These are phyloP conservation scores for Aspergillus bertholletiae DNA, from an alignment of 495 filamentous ascomycete genomes.

Conservation along the genomic window DNA sequence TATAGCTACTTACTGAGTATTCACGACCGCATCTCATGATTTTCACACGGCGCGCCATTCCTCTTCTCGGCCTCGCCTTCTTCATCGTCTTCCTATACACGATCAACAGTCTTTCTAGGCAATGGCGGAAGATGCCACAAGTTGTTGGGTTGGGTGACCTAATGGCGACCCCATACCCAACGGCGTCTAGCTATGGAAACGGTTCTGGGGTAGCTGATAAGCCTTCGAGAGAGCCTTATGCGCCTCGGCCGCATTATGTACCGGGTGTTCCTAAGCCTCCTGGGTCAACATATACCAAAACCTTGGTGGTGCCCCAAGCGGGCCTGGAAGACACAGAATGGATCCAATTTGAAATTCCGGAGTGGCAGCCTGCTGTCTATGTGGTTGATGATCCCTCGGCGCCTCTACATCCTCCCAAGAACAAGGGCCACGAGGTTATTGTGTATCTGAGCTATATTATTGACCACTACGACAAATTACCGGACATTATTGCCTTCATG, in stretches of 20 bases:
- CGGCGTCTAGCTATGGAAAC: slow-evolving; percentile 22
- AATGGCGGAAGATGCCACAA: slow-evolving; percentile 35
- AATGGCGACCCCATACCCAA: slow-evolving; percentile 12
- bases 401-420: slow-evolving; percentile 60
- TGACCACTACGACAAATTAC: slow-evolving; percentile 65
- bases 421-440: slow-evolving; percentile 78
- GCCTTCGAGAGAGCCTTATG: slow-evolving; percentile 19
- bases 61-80: slow-evolving; percentile 37
- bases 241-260: slow-evolving; percentile 32
- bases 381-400: slow-evolving; percentile 60
- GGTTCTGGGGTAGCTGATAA: slow-evolving; percentile 15
- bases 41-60: slow-evolving; percentile 33
- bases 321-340: slow-evolving; percentile 56
- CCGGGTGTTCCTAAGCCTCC: slow-evolving; percentile 40
- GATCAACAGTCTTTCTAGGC: slow-evolving; percentile 26
- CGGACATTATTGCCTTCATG: slow-evolving; percentile 67
- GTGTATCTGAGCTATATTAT: slow-evolving; percentile 70
- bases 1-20: not conserved
- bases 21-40: slow-evolving; percentile 27
- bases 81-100: slow-evolving; percentile 28
- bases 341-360: slow-evolving; percentile 54
- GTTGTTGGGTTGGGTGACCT: slow-evolving; percentile 36
- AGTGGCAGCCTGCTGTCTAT: slow-evolving; percentile 60
- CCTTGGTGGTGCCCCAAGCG: slow-evolving; percentile 56
- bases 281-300: slow-evolving; percentile 43